A percentile compares a stretch with the other conserved stretches of the same genome.
phyloP scores from a whole-genome alignment of 306 rosid species.

The Trichosanthes truncata region DNA sequence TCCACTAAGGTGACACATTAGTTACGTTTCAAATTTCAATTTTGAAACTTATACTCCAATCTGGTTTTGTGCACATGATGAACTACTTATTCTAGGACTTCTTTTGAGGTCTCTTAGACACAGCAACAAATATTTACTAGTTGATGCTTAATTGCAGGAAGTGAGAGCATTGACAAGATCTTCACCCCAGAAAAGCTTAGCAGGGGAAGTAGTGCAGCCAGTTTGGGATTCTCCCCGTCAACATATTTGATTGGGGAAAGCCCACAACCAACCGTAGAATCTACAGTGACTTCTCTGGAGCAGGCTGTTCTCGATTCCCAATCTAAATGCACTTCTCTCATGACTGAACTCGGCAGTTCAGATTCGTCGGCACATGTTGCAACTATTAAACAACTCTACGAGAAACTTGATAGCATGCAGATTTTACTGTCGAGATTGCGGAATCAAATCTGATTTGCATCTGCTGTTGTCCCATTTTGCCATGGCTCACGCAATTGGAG shows the following conservation, averaged over 20 bases:
- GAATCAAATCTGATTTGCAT: conserved; percentile 30
- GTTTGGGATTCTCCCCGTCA: conserved; percentile 39
- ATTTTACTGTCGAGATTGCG: conserved; percentile 44
- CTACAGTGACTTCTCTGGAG: conserved; percentile 59
- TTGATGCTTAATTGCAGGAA: conserved; percentile 49
- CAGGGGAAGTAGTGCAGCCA: conserved; percentile 38
- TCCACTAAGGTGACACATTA: not conserved
- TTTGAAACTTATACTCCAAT: not conserved
- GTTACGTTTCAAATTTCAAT: not conserved
- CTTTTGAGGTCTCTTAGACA: not conserved
- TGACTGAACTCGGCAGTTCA: conserved; percentile 29
- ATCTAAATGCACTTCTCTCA: conserved; percentile 42
- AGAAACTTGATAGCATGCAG: conserved; percentile 65
- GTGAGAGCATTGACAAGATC: conserved; percentile 74
- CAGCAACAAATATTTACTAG: conserved; percentile 3
- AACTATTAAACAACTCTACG: conserved; percentile 41
- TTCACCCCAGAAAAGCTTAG: conserved; percentile 50
- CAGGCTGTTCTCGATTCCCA: conserved; percentile 55
- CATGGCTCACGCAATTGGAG: not conserved
- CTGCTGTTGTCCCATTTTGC: not conserved
- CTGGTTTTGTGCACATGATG: conserved; percentile 1
- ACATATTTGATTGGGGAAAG: conserved; percentile 32
- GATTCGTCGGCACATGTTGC: conserved; percentile 40
- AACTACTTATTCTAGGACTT: not conserved
- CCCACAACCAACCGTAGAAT: conserved; percentile 34